Evolutionary conservation across 345 rosid genomes (phyloP), one percentile per base, ranked within the genome.

Genomic region (Salix koriyanagi): DNA sequence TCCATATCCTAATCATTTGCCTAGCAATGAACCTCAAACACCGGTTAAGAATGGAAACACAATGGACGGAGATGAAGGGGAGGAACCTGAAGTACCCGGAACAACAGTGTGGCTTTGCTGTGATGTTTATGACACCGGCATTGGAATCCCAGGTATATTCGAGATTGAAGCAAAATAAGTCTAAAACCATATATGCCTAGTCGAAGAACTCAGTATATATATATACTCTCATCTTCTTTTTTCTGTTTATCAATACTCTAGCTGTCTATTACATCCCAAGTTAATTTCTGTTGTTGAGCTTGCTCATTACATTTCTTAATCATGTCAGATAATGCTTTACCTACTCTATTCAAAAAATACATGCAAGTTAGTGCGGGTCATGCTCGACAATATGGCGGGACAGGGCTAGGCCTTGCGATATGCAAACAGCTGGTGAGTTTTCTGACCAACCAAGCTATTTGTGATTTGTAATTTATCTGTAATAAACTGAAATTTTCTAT

Each of bases 361-460:
- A 96, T 93, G 98, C 99, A 93, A 93, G 99, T 88, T 62, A 88
- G 98, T 6, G 88, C 98, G 1, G 97, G 91, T 89, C 94, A 91
- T 85, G 94, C 98, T 23, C 89, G 97, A n/a, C 93, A 93, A 77
- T 96, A 96, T 74, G 96, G 99, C 26, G 98, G 99, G 72, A 96
- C 99, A 11, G 99, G 99, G 77, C 87, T 93, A 30, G 98, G 99
- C 72, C 97, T 96, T 8, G 98, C 98, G 73, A 96, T 96, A 74
- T 96, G 99, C 88, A 96, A 96, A 85, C 97, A 96, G 76, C 86
- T 96, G 94, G 99, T 96, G 70, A 83, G 76, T 56, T 9, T 56
- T 56, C 28, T 56, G 23, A 21, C 62, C 14, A 3, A 5, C 26
- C 11, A n/a, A 56, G 14, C 62, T 21, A n/a, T 56, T 56, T 56